A percentile compares a stretch with the other conserved stretches of the same genome.
Evolutionary conservation across 176 grass and related monocot species (phyloP).

Genomic region (Ensete ventricosum): DNA sequence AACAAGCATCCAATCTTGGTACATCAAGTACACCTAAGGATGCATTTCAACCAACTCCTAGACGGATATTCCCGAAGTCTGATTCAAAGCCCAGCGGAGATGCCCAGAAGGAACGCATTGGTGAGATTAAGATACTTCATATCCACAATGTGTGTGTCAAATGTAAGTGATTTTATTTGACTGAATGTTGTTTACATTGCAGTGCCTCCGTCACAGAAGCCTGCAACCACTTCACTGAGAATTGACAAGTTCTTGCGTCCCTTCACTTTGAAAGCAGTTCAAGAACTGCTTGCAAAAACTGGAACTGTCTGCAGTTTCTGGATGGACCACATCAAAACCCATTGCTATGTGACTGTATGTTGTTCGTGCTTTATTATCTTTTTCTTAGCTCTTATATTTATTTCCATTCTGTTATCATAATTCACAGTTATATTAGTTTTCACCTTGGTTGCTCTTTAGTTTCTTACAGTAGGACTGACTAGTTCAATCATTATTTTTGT

Average conservation of each 20-base stretch:
- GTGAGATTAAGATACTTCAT: constrained; percentile 27
- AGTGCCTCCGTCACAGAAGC: constrained; percentile 71
- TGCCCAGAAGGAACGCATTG: constrained; percentile 71
- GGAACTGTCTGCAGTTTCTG: constrained; percentile 79
- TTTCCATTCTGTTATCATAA: background rate
- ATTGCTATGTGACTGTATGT: constrained; percentile 97
- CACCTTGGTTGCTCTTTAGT: background rate
- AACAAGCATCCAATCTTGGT: constrained; percentile 38
- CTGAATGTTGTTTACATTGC: constrained; percentile 21
- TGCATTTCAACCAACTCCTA: constrained; percentile 40
- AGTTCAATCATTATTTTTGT: background rate
- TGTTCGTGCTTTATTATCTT: background rate
- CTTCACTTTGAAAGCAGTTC: constrained; percentile 94
- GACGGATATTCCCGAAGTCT: constrained; percentile 50
- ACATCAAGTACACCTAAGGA: constrained; percentile 49
- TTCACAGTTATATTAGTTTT: background rate
- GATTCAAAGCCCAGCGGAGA: constrained; percentile 58
- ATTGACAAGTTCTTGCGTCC: constrained; percentile 90
- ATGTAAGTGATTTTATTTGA: constrained; percentile 7
- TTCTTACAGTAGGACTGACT: background rate
- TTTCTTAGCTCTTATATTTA: background rate
- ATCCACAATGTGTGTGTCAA: background rate
- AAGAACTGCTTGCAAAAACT: constrained; percentile 93
- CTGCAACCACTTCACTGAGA: constrained; percentile 74
- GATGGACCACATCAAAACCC: constrained; percentile 99